Evolutionary conservation across 2,329 filamentous ascomycete species (phyloP).

Genomic region (Pseudophaeomoniella oleicola): DNA sequence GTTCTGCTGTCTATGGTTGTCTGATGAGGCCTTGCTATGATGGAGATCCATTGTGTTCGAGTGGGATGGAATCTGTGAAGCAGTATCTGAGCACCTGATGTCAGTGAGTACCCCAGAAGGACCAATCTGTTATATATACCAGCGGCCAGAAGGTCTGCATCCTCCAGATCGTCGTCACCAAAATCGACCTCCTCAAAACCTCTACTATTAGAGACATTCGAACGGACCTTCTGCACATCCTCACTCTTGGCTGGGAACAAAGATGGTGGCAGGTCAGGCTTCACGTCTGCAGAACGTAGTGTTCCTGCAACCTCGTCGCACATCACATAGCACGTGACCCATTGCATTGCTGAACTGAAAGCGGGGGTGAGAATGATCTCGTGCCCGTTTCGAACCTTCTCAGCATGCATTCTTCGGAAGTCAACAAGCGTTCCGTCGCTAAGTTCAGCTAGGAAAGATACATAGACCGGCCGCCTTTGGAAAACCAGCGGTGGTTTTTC

Average conservation of each 20-base stretch:
- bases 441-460: constrained; percentile 62
- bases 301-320: constrained; percentile 72
- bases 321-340: constrained; percentile 55
- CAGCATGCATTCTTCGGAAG: constrained; percentile 50
- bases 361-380: constrained; percentile 46
- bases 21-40: constrained; percentile 3
- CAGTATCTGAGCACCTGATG: constrained; percentile 11
- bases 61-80: no score
- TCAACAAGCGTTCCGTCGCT: constrained; percentile 55
- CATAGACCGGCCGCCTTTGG: constrained; percentile 47
- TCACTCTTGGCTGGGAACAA: constrained; percentile 26
- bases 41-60: no score
- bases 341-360: constrained; percentile 38
- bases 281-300: constrained; percentile 36
- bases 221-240: constrained; percentile 7
- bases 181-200: constrained; percentile 4
- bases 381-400: constrained; percentile 47
- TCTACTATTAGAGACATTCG: constrained; percentile 10
- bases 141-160: constrained; percentile 34
- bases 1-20: constrained; percentile 5
- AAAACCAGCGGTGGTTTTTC: constrained; percentile 45
- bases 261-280: constrained; percentile 31
- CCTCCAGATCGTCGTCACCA: constrained; percentile 35
- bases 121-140: constrained; percentile 26
- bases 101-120: constrained; percentile 36